Evolutionary conservation across 2,329 filamentous ascomycete species (phyloP).

Genomic region (Clonostachys rosea): DNA sequence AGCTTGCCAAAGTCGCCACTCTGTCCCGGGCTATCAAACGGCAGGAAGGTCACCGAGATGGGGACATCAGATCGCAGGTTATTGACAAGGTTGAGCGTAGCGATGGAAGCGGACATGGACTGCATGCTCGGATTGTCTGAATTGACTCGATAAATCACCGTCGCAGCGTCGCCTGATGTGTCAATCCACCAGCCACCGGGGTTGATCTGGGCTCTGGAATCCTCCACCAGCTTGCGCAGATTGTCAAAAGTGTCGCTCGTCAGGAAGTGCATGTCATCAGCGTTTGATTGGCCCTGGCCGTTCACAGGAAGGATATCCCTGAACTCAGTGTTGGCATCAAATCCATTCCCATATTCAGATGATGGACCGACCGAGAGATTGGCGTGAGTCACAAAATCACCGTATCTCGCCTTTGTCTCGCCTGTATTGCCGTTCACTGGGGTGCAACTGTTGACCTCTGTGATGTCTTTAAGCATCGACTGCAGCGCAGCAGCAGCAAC

Average conservation of each 20-base stretch:
- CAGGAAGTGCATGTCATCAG: conserved; percentile 7
- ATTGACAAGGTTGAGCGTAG: conserved; percentile 56
- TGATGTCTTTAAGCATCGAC: conserved; percentile 54
- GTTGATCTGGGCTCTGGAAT: conserved; percentile 60
- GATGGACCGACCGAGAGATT: conserved; percentile 10
- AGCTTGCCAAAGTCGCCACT: background rate
- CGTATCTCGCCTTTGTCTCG: conserved; percentile 7
- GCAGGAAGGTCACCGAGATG: conserved; percentile 47
- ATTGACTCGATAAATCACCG: conserved; percentile 65
- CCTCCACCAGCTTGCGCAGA: conserved; percentile 60
- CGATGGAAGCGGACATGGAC: conserved; percentile 35
- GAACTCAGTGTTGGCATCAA: conserved; percentile 1
- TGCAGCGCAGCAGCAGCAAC: conserved; percentile 70
- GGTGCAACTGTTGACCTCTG: too few relatives aligned
- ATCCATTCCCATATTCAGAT: background rate
- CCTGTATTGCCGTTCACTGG: background rate
- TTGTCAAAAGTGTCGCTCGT: conserved; percentile 47
- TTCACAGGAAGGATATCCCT: conserved; percentile 2
- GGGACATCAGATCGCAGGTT: conserved; percentile 44
- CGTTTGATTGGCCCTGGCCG: background rate
- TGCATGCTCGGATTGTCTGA: conserved; percentile 31
- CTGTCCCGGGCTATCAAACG: conserved; percentile 57
- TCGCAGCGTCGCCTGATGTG: conserved; percentile 48
- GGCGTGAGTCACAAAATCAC: conserved; percentile 9
- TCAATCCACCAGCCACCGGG: conserved; percentile 77